Base-by-base conservation (phyloP, 306 rosid genomes). In the Malus sylvestris region DNA sequence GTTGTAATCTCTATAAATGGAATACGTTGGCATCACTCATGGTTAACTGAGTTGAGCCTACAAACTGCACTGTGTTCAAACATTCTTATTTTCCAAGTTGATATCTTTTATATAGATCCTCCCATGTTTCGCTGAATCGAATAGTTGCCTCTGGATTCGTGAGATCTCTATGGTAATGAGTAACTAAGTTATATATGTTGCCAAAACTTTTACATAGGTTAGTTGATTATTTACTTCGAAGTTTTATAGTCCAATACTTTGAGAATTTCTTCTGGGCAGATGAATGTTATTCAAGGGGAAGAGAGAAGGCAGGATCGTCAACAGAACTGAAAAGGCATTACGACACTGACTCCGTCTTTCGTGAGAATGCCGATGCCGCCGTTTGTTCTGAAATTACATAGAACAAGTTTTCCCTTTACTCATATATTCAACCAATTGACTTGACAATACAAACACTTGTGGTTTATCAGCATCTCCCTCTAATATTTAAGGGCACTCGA, bases 81-180 rank as follows among this genome's bases (percentile, higher is more conserved):
- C 15, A 44, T 44, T 44, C 49, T 44, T 44, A 11, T 44, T 44
- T 44, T 35, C 40, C 40, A 35, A 35, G 40, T 35, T 35, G 40
- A 35, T 35, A 35, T 35, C 8, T 35, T 35, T 35, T 35, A 35
- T 33, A 5, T 33, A 16, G 18, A 44, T 78, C 74, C 68, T 67
- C 49, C 46, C 27, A n/a, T 14, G 29, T 70, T 64, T 74, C 76
- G 57, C 69, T 42, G 22, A 63, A 53, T 49, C 65, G 64, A 18
- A 80, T 80, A 29, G 81, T 77, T 63, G 79, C 80, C 45, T 25
- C 53, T 42, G 87, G 79, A 35, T 77, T 59, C 53, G 79, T 82
- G 53, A 68, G 35, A 23, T 25, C 38, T 45, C 46, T 20, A n/a
- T 18, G 10, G 51, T 25, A 27, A 49, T 3, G 55, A 42, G 55